Evolutionary conservation across 2,329 filamentous ascomycete species (phyloP).

Genomic region (Colletotrichum godetiae): DNA sequence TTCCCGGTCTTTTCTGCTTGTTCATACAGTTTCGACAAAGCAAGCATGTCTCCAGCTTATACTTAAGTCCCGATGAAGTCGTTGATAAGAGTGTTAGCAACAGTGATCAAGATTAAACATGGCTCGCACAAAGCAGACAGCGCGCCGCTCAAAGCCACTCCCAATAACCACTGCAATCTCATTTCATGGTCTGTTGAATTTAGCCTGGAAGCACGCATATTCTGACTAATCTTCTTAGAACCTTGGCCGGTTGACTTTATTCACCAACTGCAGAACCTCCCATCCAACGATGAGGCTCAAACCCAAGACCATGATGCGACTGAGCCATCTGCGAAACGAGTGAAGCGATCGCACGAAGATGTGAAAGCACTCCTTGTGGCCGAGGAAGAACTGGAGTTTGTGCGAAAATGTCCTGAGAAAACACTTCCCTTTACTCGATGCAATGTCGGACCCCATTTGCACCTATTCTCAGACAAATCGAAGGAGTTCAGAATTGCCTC

Average conservation of each 20-base stretch:
- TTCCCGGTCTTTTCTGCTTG: not conserved
- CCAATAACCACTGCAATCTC: not conserved
- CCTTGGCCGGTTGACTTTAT: conserved; percentile 24
- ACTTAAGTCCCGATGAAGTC: not conserved
- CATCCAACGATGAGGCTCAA: not conserved
- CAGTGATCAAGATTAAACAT: conserved; percentile 10
- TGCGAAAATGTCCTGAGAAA: conserved; percentile 17
- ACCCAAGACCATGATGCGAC: not conserved
- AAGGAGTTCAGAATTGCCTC: conserved; percentile 9
- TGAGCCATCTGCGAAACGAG: conserved; percentile 17
- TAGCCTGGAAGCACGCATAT: not conserved
- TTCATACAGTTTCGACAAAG: not conserved
- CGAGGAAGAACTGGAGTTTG: conserved; percentile 14
- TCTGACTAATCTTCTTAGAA: conserved; percentile 9
- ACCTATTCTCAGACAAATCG: not conserved
- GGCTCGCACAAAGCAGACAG: conserved; percentile 22
- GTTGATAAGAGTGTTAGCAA: not conserved
- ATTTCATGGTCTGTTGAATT: conserved; percentile 22
- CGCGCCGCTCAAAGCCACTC: conserved; percentile 12
- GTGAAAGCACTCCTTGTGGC: conserved; percentile 7
- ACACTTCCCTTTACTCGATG: not conserved
- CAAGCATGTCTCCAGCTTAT: not conserved
- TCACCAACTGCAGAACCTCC: conserved; percentile 4
- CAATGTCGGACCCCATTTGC: conserved; percentile 18
- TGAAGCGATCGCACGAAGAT: conserved; percentile 7